phyloP scores from a whole-genome alignment of 192 early-diverging fungal species.

The Entomortierella lignicola region DNA sequence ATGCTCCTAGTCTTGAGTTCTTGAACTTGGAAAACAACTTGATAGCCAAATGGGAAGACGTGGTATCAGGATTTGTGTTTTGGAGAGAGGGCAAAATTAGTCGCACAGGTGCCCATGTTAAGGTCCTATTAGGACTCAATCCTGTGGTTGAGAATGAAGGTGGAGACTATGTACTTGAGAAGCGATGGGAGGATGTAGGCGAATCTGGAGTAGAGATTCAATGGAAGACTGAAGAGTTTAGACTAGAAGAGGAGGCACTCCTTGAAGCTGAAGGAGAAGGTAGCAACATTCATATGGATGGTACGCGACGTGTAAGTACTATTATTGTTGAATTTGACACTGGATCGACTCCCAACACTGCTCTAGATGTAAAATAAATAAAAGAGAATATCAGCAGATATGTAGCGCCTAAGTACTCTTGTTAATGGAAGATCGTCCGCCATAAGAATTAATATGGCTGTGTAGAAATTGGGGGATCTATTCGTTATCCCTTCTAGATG shows the following conservation, averaged over 20 bases:
- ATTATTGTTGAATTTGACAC: constrained; percentile 35
- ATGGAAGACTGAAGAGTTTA: constrained; percentile 35
- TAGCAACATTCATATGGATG: constrained; percentile 11
- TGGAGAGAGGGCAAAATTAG: constrained; percentile 47
- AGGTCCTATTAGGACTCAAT: constrained; percentile 34
- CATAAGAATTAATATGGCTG: too few species aligned
- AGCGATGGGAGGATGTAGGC: constrained; percentile 52
- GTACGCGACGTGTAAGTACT: constrained; percentile 31
- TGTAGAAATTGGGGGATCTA: too few species aligned
- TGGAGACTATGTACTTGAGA: constrained; percentile 47
- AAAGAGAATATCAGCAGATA: too few species aligned
- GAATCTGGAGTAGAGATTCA: constrained; percentile 42
- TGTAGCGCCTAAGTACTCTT: too few species aligned
- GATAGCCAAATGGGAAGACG: constrained; percentile 52
- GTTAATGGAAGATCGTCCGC: too few species aligned
- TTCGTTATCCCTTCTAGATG: too few species aligned
- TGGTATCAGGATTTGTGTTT: constrained; percentile 44
- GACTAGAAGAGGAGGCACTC: constrained; percentile 20
- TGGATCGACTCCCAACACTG: neutral
- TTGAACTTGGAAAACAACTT: constrained; percentile 44
- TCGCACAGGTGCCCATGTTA: constrained; percentile 31
- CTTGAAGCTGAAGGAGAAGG: neutral
- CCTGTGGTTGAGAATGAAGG: constrained; percentile 47
- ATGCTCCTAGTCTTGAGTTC: too few species aligned
- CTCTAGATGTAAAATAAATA: too few species aligned